Base-by-base conservation (phyloP, 140 eudicot genomes). In the Cichorium intybus region DNA sequence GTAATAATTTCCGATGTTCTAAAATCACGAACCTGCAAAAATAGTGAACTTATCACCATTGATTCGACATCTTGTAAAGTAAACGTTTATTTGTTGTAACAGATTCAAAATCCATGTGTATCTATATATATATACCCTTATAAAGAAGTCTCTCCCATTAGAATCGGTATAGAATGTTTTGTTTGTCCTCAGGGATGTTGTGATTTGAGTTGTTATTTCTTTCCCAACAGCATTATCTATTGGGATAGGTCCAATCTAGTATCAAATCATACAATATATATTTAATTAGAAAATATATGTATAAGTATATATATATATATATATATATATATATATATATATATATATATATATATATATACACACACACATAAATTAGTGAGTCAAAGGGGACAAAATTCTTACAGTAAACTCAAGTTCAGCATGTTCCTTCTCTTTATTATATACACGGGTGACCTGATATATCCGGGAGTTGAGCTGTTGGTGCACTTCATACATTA, bases 171-270 rank as follows among this genome's bases (percentile, higher is more conserved):
- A 90, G 49, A n/a, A n/a, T n/a, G n/a, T n/a, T n/a, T n/a, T n/a
- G n/a, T n/a, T n/a, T n/a, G n/a, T n/a, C n/a, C n/a, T 80, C 81
- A 90, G 60, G 71, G 63, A 47, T 11, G 97, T 85, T 17, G 81
- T 78, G 60, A 90, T 82, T 72, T 87, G 88, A 65, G 90, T 68
- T 18, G 72, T 66, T 69, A 90, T 66, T 85, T 90, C 97, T 78
- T 90, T 90, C 63, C 97, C 97, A 69, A 71, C 72, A 76, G 85
- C 90, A 69, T 90, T 95, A 57, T 87, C 90, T 60, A 83, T 76
- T 22, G 97, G 97, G 76, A 90, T 87, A 51, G 97, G 96, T 22
- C 97, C 97, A 90, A 90, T 79, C 97, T 90, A 75, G 73, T 59
- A 59, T 58, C 31, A 71, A 56, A 72, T 54, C 10, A 9, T 54